phyloP scores from a whole-genome alignment of 129 eudicot species.

The Glebionis coronaria region DNA sequence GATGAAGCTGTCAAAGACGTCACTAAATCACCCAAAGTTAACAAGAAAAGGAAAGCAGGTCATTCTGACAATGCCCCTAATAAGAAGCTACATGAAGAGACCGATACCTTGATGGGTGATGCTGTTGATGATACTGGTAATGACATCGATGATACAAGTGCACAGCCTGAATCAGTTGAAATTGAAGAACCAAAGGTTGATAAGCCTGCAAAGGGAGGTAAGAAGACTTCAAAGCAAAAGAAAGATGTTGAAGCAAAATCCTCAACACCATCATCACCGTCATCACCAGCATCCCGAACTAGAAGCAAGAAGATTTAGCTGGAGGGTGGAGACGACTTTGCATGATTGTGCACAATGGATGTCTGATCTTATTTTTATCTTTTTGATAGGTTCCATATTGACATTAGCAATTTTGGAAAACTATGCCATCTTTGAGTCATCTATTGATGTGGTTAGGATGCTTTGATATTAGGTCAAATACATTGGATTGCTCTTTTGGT shows the following conservation, averaged over 20 bases:
- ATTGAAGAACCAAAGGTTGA: conserved; percentile 6
- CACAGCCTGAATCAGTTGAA: conserved; percentile 14
- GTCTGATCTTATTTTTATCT: background rate
- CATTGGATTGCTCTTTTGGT: conserved; percentile 19
- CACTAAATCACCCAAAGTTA: conserved; percentile 17
- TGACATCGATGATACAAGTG: background rate
- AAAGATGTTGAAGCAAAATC: conserved; percentile 18
- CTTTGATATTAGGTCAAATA: conserved; percentile 8
- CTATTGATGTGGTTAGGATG: conserved; percentile 6
- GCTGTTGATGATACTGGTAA: background rate
- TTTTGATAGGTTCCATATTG: conserved; percentile 9
- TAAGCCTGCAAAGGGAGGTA: conserved; percentile 14
- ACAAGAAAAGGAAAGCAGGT: conserved; percentile 32
- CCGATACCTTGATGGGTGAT: conserved; percentile 8
- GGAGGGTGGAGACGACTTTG: background rate
- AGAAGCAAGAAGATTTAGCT: conserved; percentile 30
- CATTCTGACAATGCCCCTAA: conserved; percentile 3
- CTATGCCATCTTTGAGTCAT: background rate
- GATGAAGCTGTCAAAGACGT: background rate
- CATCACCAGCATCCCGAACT: conserved; percentile 25
- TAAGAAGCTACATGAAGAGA: conserved; percentile 18
- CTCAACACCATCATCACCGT: conserved; percentile 5
- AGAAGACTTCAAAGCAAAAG: conserved; percentile 20
- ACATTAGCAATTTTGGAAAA: conserved; percentile 8
- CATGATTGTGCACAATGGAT: conserved; percentile 16